These are phyloP conservation scores for Globisporangium cederbergense DNA, from an alignment of 352 stramenopile species.

Conservation along the genomic window DNA sequence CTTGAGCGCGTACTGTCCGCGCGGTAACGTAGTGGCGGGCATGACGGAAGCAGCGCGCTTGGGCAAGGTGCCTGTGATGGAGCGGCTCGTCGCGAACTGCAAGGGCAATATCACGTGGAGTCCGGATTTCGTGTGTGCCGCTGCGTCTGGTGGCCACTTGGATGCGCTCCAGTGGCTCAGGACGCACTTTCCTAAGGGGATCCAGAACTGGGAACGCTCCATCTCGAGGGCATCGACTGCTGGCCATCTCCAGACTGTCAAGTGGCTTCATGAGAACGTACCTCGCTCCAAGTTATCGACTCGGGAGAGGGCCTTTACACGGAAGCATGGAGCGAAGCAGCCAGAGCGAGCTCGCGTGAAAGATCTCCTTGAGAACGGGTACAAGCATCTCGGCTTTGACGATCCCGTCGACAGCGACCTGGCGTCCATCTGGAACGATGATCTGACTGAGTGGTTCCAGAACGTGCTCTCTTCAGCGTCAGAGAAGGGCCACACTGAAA, in stretches of 20 bases:
- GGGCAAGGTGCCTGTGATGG: neutral
- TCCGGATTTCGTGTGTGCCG: neutral
- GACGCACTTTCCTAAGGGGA: neutral
- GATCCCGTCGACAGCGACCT: too few relatives aligned
- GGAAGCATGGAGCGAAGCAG: too few relatives aligned
- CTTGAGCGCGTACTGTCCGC: neutral
- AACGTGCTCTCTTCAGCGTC: too few relatives aligned
- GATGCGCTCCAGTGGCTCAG: neutral
- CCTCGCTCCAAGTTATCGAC: neutral
- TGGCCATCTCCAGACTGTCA: neutral
- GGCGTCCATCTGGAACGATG: too few relatives aligned
- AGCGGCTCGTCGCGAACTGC: neutral
- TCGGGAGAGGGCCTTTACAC: neutral
- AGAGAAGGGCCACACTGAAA: too few relatives aligned
- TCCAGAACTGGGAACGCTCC: too few relatives aligned
- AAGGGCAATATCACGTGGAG: neutral
- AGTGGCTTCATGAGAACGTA: neutral
- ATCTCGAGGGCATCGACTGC: too few relatives aligned
- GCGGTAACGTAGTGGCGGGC: neutral
- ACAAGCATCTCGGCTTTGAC: too few relatives aligned
- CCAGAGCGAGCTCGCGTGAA: too few relatives aligned
- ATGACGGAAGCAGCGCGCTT: neutral
- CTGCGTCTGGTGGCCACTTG: neutral
- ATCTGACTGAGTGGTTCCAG: too few relatives aligned
- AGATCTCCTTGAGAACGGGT: too few relatives aligned